Evolutionary conservation across 495 filamentous ascomycete species (phyloP).

Genomic region (Rostrohypoxylon terebratum): DNA sequence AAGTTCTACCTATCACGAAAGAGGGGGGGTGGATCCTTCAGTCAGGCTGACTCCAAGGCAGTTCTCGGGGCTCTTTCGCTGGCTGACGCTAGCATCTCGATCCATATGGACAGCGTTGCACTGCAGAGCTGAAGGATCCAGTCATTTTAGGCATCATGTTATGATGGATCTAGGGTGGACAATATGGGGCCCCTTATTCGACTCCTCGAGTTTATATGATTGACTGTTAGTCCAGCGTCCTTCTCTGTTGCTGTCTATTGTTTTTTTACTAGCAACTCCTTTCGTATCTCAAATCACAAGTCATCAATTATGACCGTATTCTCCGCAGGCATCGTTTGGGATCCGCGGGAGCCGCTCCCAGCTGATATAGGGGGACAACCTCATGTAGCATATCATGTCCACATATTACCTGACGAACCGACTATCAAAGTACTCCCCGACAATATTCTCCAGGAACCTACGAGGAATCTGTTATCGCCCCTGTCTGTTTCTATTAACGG

Average conservation of each 20-base stretch:
- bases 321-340: slow-evolving; percentile 12
- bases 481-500: slow-evolving; percentile 8
- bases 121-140: neutral
- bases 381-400: neutral
- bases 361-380: neutral
- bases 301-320: neutral
- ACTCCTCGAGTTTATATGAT: neutral
- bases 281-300: neutral
- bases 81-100: neutral
- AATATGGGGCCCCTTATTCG: neutral
- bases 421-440: neutral
- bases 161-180: too few species aligned
- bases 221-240: neutral
- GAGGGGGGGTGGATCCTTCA: neutral
- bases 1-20: neutral
- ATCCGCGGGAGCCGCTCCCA: slow-evolving; percentile 4
- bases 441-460: neutral
- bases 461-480: slow-evolving; percentile 2
- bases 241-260: neutral
- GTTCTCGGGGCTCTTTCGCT: neutral
- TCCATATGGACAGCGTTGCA: neutral
- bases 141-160: neutral
- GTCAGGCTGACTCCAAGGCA: neutral
- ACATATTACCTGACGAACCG: neutral
- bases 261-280: neutral